Percentiles rank a stretch among this genome's conserved stretches.
Evolutionary conservation across 306 rosid species (phyloP).

Genomic region (Vigna angularis): DNA sequence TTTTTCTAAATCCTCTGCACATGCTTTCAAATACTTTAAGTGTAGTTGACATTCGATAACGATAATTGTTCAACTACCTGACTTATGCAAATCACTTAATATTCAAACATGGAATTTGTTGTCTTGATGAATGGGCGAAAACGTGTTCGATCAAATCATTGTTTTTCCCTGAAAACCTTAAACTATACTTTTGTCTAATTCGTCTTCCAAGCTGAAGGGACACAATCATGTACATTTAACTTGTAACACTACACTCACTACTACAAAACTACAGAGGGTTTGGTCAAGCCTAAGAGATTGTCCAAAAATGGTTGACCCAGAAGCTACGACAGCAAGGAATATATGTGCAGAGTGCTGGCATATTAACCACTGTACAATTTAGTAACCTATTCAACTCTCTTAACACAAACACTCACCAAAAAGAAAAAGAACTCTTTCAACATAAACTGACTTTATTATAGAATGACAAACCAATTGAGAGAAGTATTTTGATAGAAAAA

Average conservation of each 20-base stretch:
- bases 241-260: no score
- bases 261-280: no score
- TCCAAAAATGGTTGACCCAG: no score
- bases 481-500: background rate
- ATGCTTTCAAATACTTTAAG: background rate
- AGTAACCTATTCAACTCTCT: constrained; percentile 6
- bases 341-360: constrained; percentile 4
- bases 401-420: background rate
- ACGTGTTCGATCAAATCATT: background rate
- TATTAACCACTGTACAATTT: background rate
- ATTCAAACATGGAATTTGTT: background rate
- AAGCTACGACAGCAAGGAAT: background rate
- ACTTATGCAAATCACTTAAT: background rate
- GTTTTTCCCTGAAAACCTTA: background rate
- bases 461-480: background rate
- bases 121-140: background rate
- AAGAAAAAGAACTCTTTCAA: no score
- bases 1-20: background rate
- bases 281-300: no score
- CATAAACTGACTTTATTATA: background rate
- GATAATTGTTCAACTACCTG: constrained; percentile 1
- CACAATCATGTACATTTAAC: no score
- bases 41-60: constrained; percentile 29
- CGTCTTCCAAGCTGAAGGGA: no score
- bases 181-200: no score